Conservation (phyloP, 345 rosid genomes). For the Boechera retrofracta region DNA sequence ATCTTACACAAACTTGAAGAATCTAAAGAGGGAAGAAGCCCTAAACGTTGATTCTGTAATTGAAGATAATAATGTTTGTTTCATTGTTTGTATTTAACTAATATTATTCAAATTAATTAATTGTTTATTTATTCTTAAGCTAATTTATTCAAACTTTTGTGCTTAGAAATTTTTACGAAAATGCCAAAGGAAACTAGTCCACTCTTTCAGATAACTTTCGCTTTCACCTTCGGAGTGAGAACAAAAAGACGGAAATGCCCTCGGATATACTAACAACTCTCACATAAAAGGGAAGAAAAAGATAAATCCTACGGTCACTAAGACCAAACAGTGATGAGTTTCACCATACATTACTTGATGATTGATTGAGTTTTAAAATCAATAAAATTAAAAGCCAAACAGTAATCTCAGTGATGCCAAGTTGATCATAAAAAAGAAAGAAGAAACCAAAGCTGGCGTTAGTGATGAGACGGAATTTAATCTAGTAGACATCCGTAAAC, state of each 20-base stretch:
- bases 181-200: too few relatives aligned
- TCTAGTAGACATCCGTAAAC: constrained; percentile 86
- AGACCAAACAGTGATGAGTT: background rate
- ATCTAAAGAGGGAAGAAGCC: background rate
- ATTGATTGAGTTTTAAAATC: background rate
- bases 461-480: constrained; percentile 67
- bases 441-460: constrained; percentile 66
- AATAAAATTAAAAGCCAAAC: background rate
- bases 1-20: background rate
- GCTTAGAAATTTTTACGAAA: too few relatives aligned
- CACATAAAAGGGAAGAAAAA: background rate
- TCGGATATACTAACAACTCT: background rate
- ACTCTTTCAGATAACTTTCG: too few relatives aligned
- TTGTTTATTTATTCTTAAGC: too few relatives aligned
- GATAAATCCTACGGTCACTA: background rate
- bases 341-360: constrained; percentile 12
- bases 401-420: background rate
- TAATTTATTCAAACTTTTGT: too few relatives aligned
- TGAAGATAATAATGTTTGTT: too few relatives aligned
- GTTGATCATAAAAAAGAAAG: background rate
- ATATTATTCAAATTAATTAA: too few relatives aligned
- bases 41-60: background rate
- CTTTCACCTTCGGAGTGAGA: too few relatives aligned
- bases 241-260: too few relatives aligned
- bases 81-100: too few relatives aligned